phyloP scores from a whole-genome alignment of 345 rosid species.

The Tarenaya hassleriana region DNA sequence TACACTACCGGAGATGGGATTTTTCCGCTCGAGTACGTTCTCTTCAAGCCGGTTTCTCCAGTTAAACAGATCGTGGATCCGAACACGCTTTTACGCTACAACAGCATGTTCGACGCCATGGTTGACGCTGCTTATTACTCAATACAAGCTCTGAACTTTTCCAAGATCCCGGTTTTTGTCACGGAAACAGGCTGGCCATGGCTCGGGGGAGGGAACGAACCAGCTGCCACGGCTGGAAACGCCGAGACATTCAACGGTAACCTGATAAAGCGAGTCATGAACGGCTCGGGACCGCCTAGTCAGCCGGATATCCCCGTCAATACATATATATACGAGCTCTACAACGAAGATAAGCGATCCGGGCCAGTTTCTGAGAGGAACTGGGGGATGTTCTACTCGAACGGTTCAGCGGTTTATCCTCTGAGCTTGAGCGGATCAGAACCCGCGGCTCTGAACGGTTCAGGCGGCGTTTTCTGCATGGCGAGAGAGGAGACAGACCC shows the following conservation, averaged over 20 bases:
- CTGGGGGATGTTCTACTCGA: conserved; percentile 77
- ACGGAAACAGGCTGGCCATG: conserved; percentile 99
- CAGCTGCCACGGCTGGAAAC: conserved; percentile 67
- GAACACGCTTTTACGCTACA: conserved; percentile 75
- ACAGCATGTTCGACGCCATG: conserved; percentile 98
- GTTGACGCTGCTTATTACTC: conserved; percentile 96
- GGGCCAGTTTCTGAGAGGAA: conserved; percentile 75
- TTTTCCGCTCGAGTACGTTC: conserved; percentile 83
- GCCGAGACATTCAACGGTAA: conserved; percentile 70
- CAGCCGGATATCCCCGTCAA: conserved; percentile 54
- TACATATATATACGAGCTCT: conserved; percentile 82
- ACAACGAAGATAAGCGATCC: conserved; percentile 72
- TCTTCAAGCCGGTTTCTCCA: conserved; percentile 57
- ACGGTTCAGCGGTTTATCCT: conserved; percentile 71
- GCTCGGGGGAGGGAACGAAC: conserved; percentile 64
- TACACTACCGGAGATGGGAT: conserved; percentile 77
- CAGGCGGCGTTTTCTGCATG: too few species aligned
- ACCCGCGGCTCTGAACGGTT: too few species aligned
- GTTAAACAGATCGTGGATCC: conserved; percentile 99
- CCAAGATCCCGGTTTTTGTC: conserved; percentile 67
- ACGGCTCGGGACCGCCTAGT: conserved; percentile 90
- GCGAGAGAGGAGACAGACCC: conserved; percentile 64
- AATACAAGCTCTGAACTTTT: conserved; percentile 56
- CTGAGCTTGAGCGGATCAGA: conserved; percentile 38
- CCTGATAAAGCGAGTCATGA: conserved; percentile 65